Conservation (phyloP, 345 rosid species). For the Gynandropsis gynandra region DNA sequence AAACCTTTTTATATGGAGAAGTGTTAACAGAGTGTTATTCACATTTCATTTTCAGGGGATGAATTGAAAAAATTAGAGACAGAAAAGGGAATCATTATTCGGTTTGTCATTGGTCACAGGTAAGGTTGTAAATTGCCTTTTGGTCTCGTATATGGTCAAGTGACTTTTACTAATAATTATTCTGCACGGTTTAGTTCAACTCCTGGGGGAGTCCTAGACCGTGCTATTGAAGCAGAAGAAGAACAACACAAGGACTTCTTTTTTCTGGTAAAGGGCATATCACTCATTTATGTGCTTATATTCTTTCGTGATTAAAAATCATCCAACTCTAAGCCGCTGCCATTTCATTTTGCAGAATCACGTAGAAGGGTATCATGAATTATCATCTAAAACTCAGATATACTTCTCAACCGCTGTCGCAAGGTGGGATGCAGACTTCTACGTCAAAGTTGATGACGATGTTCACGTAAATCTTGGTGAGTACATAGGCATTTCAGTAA, state of each 20-base stretch:
- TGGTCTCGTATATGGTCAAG: slow-evolving; percentile 60
- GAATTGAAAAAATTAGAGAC: slow-evolving; percentile 63
- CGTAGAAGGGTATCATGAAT: slow-evolving; percentile 73
- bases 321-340: too few species aligned
- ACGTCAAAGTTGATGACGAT: slow-evolving; percentile 81
- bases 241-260: slow-evolving; percentile 64
- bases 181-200: slow-evolving; percentile 25
- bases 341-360: slow-evolving; percentile 63
- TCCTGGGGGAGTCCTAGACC: slow-evolving; percentile 66
- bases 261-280: slow-evolving; percentile 35
- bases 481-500: slow-evolving; percentile 21
- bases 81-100: slow-evolving; percentile 67
- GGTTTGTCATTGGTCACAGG: slow-evolving; percentile 83
- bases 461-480: slow-evolving; percentile 92
- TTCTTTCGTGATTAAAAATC: neutral
- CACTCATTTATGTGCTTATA: neutral
- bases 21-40: too few species aligned
- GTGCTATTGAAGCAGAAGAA: slow-evolving; percentile 61
- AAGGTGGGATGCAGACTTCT: slow-evolving; percentile 87
- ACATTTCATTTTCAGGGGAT: slow-evolving; percentile 32
- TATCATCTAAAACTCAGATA: slow-evolving; percentile 68
- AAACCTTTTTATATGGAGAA: slow-evolving; percentile 7
- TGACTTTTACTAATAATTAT: neutral
- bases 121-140: slow-evolving; percentile 49
- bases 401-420: slow-evolving; percentile 76